Conservation (phyloP, 176 grass and related monocot genomes). For the Olyra latifolia region DNA sequence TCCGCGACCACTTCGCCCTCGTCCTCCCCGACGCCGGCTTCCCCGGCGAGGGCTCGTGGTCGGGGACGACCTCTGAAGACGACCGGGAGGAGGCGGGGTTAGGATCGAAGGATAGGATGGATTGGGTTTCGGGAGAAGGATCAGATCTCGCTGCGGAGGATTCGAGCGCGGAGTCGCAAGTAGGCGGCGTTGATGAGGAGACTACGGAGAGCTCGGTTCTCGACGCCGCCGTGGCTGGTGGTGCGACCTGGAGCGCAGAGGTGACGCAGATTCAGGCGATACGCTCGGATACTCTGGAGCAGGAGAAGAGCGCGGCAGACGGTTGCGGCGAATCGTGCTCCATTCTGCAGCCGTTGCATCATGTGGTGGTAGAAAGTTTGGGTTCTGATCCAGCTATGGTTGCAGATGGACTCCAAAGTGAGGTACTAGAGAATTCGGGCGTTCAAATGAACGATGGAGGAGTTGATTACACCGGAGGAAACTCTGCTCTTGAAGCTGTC, state of each 20-base stretch:
- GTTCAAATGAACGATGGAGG: background rate
- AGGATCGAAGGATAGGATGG: background rate
- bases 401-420: background rate
- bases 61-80: background rate
- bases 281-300: background rate
- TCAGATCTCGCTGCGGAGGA: background rate
- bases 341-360: background rate
- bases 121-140: background rate
- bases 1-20: conserved; percentile 46
- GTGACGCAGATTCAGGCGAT: background rate
- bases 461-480: background rate
- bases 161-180: background rate
- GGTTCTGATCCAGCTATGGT: background rate
- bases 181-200: background rate
- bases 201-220: background rate
- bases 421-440: background rate
- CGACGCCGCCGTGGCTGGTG: background rate
- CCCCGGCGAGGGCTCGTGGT: background rate
- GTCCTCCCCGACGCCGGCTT: background rate
- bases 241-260: background rate
- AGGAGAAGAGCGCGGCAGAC: background rate
- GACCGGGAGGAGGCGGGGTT: background rate
- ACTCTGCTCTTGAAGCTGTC: background rate
- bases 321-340: background rate
- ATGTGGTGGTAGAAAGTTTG: background rate